phyloP scores from a whole-genome alignment of 2,329 filamentous ascomycete genomes.

The Monosporascus sp. region DNA sequence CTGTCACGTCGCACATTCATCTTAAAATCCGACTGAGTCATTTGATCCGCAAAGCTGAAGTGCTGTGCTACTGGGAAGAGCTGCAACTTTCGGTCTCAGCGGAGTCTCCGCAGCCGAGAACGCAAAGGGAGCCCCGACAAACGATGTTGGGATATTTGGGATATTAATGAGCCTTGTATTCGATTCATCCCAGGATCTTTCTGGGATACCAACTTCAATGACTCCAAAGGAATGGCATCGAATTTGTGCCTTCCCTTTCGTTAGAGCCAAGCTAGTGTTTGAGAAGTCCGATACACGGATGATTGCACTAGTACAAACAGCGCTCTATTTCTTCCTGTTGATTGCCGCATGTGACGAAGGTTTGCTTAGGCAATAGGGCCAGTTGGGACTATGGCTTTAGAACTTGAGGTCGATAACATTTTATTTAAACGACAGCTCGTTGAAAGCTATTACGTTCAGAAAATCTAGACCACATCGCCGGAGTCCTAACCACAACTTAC shows the following conservation, averaged over 20 bases:
- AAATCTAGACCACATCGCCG: background rate
- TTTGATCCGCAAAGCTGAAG: too few species aligned
- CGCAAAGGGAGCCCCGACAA: too few species aligned
- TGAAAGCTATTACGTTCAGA: background rate
- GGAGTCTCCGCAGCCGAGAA: too few species aligned
- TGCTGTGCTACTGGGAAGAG: too few species aligned
- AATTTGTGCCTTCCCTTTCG: background rate
- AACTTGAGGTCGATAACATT: background rate
- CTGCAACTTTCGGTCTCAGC: too few species aligned
- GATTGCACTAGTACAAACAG: background rate
- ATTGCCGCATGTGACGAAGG: background rate
- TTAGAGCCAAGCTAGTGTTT: background rate
- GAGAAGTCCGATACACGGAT: background rate
- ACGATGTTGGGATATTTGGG: too few species aligned
- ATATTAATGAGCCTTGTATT: too few species aligned
- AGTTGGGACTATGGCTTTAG: background rate
- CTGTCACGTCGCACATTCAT: too few species aligned
- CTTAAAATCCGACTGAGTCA: too few species aligned
- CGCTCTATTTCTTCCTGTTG: background rate
- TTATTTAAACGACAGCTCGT: background rate
- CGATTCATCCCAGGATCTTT: too few species aligned
- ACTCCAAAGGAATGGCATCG: too few species aligned
- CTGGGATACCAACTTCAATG: too few species aligned
- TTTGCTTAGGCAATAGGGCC: background rate
- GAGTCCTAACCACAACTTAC: background rate